Percentiles rank a stretch among this genome's conserved stretches.
Conservation (phyloP, 23 red algal genomes). For the Chondrus crispus region DNA sequence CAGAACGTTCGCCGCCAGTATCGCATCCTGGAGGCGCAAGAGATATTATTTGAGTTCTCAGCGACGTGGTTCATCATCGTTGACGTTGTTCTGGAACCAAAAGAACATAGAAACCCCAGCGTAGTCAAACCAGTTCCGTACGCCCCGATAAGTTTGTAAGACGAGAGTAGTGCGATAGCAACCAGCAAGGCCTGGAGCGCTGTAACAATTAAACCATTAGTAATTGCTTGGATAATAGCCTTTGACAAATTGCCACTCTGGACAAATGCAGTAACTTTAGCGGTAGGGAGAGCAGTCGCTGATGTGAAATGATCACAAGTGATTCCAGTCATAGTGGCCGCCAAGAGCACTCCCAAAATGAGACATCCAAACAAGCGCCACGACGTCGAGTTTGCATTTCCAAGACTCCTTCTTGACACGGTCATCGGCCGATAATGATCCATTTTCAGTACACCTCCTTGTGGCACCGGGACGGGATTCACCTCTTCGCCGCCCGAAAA, state of each 20-base stretch:
- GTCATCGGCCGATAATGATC: slow-evolving; percentile 47
- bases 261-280: too few relatives aligned
- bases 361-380: slow-evolving; percentile 55
- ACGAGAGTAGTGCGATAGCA: slow-evolving; percentile 45
- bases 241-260: too few relatives aligned
- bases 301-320: slow-evolving; percentile 50
- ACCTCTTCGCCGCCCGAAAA: background rate
- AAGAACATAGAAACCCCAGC: slow-evolving; percentile 60
- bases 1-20: too few relatives aligned
- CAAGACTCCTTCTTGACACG: slow-evolving; percentile 12
- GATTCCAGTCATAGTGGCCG: background rate
- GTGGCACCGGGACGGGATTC: slow-evolving; percentile 20
- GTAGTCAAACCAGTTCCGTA: slow-evolving; percentile 74
- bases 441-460: slow-evolving; percentile 14
- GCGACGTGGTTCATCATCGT: slow-evolving; percentile 41
- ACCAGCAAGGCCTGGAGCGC: slow-evolving; percentile 33
- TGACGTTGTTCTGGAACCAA: slow-evolving; percentile 28
- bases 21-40: too few relatives aligned
- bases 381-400: background rate
- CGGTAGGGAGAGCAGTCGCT: too few relatives aligned
- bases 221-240: too few relatives aligned
- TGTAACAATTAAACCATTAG: slow-evolving; percentile 49
- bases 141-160: slow-evolving; percentile 52
- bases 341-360: slow-evolving; percentile 19
- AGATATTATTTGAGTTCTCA: too few relatives aligned